Base-by-base conservation (phyloP, 495 filamentous ascomycete species). In the Xylaria cubensis region DNA sequence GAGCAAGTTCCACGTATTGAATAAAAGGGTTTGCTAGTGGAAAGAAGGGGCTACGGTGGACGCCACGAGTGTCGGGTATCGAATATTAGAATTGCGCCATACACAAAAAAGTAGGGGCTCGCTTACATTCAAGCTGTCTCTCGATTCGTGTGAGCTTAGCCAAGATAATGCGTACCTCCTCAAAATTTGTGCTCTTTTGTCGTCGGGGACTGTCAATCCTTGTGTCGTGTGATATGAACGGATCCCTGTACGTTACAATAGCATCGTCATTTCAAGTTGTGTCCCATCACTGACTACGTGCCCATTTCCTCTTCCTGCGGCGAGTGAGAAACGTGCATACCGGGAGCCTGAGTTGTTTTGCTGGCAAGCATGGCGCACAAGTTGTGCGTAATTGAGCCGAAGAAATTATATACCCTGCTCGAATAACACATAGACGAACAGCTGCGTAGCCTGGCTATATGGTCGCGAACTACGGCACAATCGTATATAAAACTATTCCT, bases 1-100 rank as follows among this genome's bases (percentile, higher is more conserved):
- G 42, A 12, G 50, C 51, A 44, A 59, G 17, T 42, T 69, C 66
- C 1, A 69, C 51, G 15, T 59, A 69, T 51, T 69, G 24, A 44
- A 39, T 39, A 39, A 39, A 39, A 39, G 36, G 36, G 36, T 39
- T 39, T 39, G 36, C 36, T 39, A 39, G 36, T 39, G 36, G 7
- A 39, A 39, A 39, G 36, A 39, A 39, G 36, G 36, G 36, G 36
- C 8, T 39, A 8, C 36, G 7, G 36, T 39, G 36, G 8, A 39
- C 36, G 36, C 36, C 36, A 39, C 36, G 36, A 39, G 36, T 8
- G 36, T 39, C 36, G 36, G 36, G 36, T 39, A 39, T 39, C 36
- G 36, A 6, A 39, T 29, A 29, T 29, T 29, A 29, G 26, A 29
- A 29, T 29, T 29, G 26, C 26, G 26, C 26, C 26, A 29, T 29